Evolutionary conservation across 257 asterid species (phyloP).

Genomic region (Paraleonurus japonicus): DNA sequence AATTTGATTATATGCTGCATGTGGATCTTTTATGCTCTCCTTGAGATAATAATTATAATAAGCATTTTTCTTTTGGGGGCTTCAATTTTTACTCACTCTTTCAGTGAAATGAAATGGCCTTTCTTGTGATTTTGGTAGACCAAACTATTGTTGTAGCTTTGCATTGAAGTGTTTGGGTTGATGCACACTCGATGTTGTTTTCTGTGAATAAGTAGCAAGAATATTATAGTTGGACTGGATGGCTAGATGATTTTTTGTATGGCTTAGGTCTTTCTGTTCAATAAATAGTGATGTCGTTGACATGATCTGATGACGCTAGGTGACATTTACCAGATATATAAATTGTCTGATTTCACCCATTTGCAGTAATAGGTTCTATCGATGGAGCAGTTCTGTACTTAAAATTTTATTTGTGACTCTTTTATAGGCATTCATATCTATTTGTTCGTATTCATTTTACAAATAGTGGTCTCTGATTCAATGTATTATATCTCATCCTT

Average conservation of each 20-base stretch:
- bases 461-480: not conserved
- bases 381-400: not conserved
- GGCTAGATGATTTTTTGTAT: not conserved
- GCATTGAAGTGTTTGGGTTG: not conserved
- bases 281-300: not conserved
- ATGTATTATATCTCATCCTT: not conserved
- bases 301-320: not conserved
- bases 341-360: not conserved
- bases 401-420: not conserved
- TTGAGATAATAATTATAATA: not conserved
- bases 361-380: not conserved
- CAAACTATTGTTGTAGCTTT: not conserved
- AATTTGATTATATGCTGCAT: not conserved
- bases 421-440: not conserved
- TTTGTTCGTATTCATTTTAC: not conserved
- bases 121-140: not conserved
- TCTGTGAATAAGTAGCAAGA: not conserved
- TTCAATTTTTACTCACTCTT: not conserved
- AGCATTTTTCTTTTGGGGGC: not conserved
- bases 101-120: not conserved
- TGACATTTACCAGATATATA: not conserved
- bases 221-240: not conserved
- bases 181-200: not conserved
- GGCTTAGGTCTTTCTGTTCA: slow-evolving; percentile 4
- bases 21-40: not conserved